Evolutionary conservation across 1,284 basidiomycete species (phyloP), one percentile per base, ranked within the genome.

Genomic region (Phlebopus sp.): DNA sequence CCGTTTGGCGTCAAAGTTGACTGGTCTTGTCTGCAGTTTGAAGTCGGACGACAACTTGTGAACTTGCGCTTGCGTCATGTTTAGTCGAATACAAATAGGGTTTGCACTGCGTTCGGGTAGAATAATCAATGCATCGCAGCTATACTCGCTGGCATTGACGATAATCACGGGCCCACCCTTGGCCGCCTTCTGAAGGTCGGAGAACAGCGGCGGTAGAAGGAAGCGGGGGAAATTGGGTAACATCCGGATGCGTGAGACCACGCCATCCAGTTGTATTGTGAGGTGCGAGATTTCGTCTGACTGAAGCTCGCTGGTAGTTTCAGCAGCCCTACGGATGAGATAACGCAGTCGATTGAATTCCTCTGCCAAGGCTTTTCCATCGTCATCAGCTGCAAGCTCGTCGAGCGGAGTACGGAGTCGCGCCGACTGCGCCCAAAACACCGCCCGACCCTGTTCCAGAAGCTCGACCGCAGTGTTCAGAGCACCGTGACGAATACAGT

Each of bases 161-260:
- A 66, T 42, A 23, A 69, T 59, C 15, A 69, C 62, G 2, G 68
- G 66, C 5, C 67, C 66, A 21, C 59, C 55, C 4, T 39, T 40
- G 11, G 62, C 57, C 3, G 54, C 63, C 10, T 41, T 25, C 30
- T 51, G 54, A 7, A 69, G 58, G 21, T 40, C 37, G 10, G 36
- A 11, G 43, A 57, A 64, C 2, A 57, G 50, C 27, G 38, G 23
- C 3, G 60, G 42, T 25, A 44, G 34, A 17, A 63, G 40, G 37
- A 59, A 60, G 25, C 53, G 30, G 9, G 38, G 39, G 39, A 58
- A 61, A 3, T 48, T 55, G 8, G 50, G 36, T 11, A 57, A 30
- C 5, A 31, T 35, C 15, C 51, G 52, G 29, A 61, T 56, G 30
- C 47, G 15, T 1, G 30, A 37, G 19, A 64, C 37, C 17, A 54